Evolutionary conservation across 2,329 filamentous ascomycete species (phyloP), one percentile per base, ranked within the genome.

Genomic region (Penicillium brasilianum): DNA sequence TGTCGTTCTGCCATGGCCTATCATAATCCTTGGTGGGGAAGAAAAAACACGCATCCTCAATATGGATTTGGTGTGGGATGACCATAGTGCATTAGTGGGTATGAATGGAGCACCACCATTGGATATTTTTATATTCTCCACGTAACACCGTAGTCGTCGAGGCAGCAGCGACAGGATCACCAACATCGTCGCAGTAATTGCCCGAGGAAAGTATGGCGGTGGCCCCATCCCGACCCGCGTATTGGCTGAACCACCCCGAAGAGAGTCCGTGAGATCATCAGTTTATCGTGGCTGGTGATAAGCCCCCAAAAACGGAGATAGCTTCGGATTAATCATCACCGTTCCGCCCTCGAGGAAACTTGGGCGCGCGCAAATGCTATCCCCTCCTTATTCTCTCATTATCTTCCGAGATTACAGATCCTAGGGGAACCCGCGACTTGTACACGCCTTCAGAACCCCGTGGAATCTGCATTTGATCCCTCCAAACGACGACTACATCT

Each of bases 301-400:
- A 59, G 57, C 49, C 41, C n/a, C 56, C 49, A 20, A 48, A 41
- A 53, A 55, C 57, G 57, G 57, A 59, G 57, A 59, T 59, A 59
- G 57, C 30, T 9, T 9, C 18, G 41, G 57, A 59, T 59, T 55
- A 59, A 55, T 59, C 50, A 59, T 55, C 57, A 30, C 4, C 22
- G 25, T 32, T 30, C 22, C 39, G 32, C 4, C 2, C 44, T 22
- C 18, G 3, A 48, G 32, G 43, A 25, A 51, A 39, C 56, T 32
- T 55, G n/a, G 22, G 20, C 34, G 20, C 51, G 22, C 13, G 14
- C 30, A 34, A 49, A 49, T 39, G 34, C 14, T 44, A 16, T 59
- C 30, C n/a, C 20, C 6, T 43, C 14, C 22, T 37, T 25, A 28
- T 46, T 18, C 25, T 43, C 18, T 16, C 32, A 9, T 25, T 34